Evolutionary conservation across 2,329 filamentous ascomycete species (phyloP), one percentile per base, ranked within the genome.

Genomic region (Annulohypoxylon truncatum): DNA sequence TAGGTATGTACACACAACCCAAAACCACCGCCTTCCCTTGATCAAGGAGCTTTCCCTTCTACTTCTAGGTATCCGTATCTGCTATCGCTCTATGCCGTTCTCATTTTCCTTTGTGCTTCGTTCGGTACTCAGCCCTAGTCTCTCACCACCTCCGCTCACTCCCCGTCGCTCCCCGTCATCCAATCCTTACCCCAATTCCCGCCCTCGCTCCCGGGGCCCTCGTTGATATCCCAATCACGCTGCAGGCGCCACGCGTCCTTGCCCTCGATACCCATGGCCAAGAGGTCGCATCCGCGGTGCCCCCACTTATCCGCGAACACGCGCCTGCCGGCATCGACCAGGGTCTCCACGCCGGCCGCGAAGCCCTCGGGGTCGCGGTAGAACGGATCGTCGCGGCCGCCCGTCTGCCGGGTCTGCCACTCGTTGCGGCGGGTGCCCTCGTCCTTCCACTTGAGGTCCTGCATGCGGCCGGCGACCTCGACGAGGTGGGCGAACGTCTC

Each of bases 351-450:
- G 0, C 75, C 79, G 3, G 56, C 52, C 13, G 76, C 72, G 67
- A 81, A 80, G 1, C 79, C 81, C 8, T 75, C 75, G 0, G 76
- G 68, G 62, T 82, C 77, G 35, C 78, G 73, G 71, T 82, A 81
- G 68, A 79, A 83, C 0, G 82, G 81, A 59, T 84, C 82, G 8
- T 77, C 79, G 15, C 77, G 52, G 0, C 82, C 82, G 5, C 82
- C 82, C 0, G 66, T 69, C 66, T 83, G 82, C n/a, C 75, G 71
- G 1, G 69, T 71, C 64, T 83, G 81, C 80, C 81, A 83, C 3
- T 69, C 74, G 67, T 82, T 82, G 22, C 80, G 72, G 33, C 69
- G 18, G 60, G 65, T 48, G n/a, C 68, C 70, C 13, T 68, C 26
- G 3, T 68, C 70, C 13, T 52, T 59, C 71, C 57, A 70, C 66